phyloP scores from a whole-genome alignment of 306 rosid species.

The Adenanthera pavonina region DNA sequence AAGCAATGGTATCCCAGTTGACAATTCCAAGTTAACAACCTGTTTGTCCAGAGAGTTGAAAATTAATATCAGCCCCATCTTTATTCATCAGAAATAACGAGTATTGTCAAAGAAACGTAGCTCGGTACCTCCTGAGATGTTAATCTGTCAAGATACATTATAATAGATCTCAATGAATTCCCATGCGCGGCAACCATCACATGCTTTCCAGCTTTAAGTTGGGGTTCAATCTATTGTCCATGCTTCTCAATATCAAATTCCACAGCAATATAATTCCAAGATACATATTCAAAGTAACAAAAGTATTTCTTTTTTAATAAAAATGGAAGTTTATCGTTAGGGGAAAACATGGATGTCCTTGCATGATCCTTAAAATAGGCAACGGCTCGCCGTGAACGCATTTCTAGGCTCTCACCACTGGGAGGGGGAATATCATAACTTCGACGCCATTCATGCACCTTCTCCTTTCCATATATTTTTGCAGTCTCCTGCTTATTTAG shows the following conservation, averaged over 20 bases:
- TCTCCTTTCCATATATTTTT: slow-evolving; percentile 84
- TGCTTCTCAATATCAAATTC: slow-evolving; percentile 35
- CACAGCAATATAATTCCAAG: slow-evolving; percentile 13
- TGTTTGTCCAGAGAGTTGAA: slow-evolving; percentile 41
- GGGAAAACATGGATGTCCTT: slow-evolving; percentile 39
- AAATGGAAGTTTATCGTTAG: slow-evolving; percentile 2
- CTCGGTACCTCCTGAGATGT: slow-evolving; percentile 86
- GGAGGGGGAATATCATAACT: slow-evolving; percentile 93
- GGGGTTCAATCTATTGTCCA: slow-evolving; percentile 75
- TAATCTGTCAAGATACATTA: slow-evolving; percentile 88
- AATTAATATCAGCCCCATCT: slow-evolving; percentile 22
- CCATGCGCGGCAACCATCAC: slow-evolving; percentile 98
- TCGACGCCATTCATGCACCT: slow-evolving; percentile 91
- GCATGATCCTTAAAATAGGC: slow-evolving; percentile 84
- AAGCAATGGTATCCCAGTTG: slow-evolving; percentile 96
- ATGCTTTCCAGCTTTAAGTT: slow-evolving; percentile 80
- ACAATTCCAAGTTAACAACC: slow-evolving; percentile 80
- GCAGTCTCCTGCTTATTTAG: slow-evolving; percentile 94
- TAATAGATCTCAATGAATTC: slow-evolving; percentile 91
- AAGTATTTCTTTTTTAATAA: too few species aligned
- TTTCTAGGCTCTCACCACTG: slow-evolving; percentile 94
- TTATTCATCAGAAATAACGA: slow-evolving; percentile 19
- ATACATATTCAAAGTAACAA: slow-evolving; percentile 20
- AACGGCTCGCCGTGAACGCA: slow-evolving; percentile 95
- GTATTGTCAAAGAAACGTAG: neutral